Percentiles rank a stretch among this genome's conserved stretches.
phyloP scores from a whole-genome alignment of 169 alveolate genomes.

The Eimeria sp. region DNA sequence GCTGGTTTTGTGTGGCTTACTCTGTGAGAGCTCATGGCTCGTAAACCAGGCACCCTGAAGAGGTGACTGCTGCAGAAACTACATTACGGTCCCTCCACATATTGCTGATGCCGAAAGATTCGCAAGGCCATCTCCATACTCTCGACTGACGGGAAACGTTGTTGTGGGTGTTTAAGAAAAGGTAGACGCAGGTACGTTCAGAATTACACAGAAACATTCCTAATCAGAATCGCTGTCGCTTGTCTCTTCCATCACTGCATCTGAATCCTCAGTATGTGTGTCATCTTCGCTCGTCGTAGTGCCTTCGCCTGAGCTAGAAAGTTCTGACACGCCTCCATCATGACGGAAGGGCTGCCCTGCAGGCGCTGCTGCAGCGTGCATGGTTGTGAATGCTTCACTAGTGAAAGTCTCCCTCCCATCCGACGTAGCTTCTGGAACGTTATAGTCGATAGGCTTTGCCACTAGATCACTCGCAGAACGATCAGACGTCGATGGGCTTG shows the following conservation, averaged over 20 bases:
- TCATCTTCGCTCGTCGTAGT: slow-evolving; percentile 65
- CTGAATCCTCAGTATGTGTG: slow-evolving; percentile 33
- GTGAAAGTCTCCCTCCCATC: neutral
- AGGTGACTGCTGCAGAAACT: neutral
- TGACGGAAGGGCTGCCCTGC: neutral
- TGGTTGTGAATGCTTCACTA: neutral
- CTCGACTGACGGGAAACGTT: neutral
- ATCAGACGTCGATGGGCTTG: neutral
- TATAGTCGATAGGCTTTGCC: neutral
- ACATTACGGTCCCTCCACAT: neutral
- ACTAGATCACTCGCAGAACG: neutral
- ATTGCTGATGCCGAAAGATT: neutral
- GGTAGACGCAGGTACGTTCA: neutral
- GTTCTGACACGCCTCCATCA: neutral
- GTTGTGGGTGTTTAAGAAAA: neutral
- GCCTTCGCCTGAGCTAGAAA: slow-evolving; percentile 46
- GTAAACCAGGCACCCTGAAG: neutral
- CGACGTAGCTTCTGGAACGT: neutral
- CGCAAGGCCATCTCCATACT: neutral
- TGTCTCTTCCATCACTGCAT: slow-evolving; percentile 21
- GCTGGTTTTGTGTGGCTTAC: neutral
- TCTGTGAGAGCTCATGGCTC: neutral
- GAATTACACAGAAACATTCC: neutral
- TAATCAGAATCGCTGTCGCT: slow-evolving; percentile 68
- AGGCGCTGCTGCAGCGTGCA: neutral